Percentiles rank a stretch among this genome's conserved stretches.
Evolutionary conservation across 306 rosid species (phyloP).

Genomic region (Quercus agrifolia): DNA sequence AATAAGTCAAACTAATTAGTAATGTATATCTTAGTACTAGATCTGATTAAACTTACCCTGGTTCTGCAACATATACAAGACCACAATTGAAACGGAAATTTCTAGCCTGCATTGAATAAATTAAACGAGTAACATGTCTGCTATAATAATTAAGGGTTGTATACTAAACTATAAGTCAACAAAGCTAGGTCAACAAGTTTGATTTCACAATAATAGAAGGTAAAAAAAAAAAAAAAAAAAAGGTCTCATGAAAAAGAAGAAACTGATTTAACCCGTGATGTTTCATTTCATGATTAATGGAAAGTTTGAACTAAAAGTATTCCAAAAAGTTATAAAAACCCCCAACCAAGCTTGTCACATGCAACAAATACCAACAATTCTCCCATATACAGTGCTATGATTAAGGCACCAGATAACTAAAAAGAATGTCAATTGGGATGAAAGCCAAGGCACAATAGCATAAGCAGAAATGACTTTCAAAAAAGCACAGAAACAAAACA

Average conservation of each 20-base stretch:
- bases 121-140: constrained; percentile 17
- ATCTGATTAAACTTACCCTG: constrained; percentile 65
- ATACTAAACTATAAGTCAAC: neutral
- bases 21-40: constrained; percentile 1
- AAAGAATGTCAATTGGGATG: neutral
- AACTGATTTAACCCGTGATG: neutral
- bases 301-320: neutral
- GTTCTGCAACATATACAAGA: constrained; percentile 92
- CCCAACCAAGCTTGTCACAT: neutral
- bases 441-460: neutral
- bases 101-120: constrained; percentile 70
- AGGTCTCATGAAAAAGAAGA: neutral
- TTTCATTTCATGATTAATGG: neutral
- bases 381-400: too few species aligned
- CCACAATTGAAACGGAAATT: constrained; percentile 92
- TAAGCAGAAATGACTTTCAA: neutral
- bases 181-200: neutral
- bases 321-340: neutral
- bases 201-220: neutral
- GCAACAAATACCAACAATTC: neutral
- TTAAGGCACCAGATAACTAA: too few species aligned
- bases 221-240: neutral
- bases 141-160: constrained; percentile 13
- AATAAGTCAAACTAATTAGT: neutral
- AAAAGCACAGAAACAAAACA: neutral